These are phyloP conservation scores for Chrysoporthe deuterocubensis DNA, from an alignment of 2,329 filamentous ascomycete genomes.

Conservation along the genomic window DNA sequence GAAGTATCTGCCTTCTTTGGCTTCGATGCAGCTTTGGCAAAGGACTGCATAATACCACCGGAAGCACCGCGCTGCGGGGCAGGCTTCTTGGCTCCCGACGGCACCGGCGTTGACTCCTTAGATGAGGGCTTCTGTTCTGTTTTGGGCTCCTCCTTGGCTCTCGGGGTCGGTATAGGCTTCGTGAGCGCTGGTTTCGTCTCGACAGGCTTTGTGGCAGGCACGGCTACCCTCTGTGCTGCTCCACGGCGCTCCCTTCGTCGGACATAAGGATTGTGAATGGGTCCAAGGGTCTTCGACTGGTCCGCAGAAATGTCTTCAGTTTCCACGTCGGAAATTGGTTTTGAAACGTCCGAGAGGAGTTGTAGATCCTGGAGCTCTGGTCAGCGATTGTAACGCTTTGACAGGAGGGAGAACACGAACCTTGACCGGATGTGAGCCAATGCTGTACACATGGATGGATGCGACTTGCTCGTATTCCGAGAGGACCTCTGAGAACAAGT, in stretches of 20 bases:
- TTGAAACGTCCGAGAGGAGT: slow-evolving; percentile 70
- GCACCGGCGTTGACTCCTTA: slow-evolving; percentile 40
- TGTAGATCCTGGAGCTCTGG: slow-evolving; percentile 58
- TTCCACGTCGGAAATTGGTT: slow-evolving; percentile 62
- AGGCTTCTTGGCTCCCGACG: slow-evolving; percentile 44
- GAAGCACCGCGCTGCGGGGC: slow-evolving; percentile 63
- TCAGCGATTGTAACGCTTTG: slow-evolving; percentile 14
- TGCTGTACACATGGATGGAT: slow-evolving; percentile 86
- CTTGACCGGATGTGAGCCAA: slow-evolving; percentile 72
- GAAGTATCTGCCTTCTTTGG: slow-evolving; percentile 51
- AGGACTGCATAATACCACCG: slow-evolving; percentile 74
- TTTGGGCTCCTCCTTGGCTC: slow-evolving; percentile 43
- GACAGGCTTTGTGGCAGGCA: slow-evolving; percentile 36
- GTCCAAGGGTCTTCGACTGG: slow-evolving; percentile 67
- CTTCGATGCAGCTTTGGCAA: slow-evolving; percentile 65
- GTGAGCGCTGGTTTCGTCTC: slow-evolving; percentile 39
- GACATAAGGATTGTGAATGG: slow-evolving; percentile 75
- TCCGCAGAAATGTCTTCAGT: slow-evolving; percentile 63
- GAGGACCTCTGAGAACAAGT: slow-evolving; percentile 60
- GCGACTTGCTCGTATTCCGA: slow-evolving; percentile 72
- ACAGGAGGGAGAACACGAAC: slow-evolving; percentile 40
- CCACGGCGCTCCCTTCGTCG: slow-evolving; percentile 51
- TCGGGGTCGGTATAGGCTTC: slow-evolving; percentile 32
- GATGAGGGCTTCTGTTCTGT: slow-evolving; percentile 37
- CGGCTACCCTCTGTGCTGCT: slow-evolving; percentile 34